Evolutionary conservation across 139 green algal genomes (phyloP), one percentile per base, ranked within the genome.

Genomic region (Chlorella sp.): DNA sequence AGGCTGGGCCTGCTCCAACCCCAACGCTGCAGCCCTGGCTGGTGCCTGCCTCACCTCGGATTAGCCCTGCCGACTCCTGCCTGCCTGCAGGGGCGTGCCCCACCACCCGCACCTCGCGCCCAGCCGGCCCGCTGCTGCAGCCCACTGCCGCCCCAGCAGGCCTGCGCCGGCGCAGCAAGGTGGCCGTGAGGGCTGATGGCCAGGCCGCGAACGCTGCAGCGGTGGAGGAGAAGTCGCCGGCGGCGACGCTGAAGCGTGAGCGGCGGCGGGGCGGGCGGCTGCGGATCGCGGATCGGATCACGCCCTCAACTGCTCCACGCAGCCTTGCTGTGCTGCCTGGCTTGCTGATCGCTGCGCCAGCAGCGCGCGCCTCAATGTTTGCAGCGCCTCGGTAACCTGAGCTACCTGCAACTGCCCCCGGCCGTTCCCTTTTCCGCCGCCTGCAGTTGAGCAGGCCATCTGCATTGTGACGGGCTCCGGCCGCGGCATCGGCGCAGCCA

Each of bases 381-480:
- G 63, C 63, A 38, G 21, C 20, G 7, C 7, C 7, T 32, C 3
- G 62, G n/a, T n/a, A n/a, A n/a, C n/a, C n/a, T n/a, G n/a, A n/a
- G n/a, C n/a, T n/a, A n/a, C n/a, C n/a, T n/a, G n/a, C n/a, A n/a
- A n/a, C n/a, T n/a, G n/a, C n/a, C n/a, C n/a, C n/a, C n/a, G n/a
- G n/a, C n/a, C n/a, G 23, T 6, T 16, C 30, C 1, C 2, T 21
- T 17, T 36, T 36, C n/a, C 2, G 26, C 26, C 63, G 21, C 20
- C 7, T 84, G 78, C 76, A 89, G 67, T 86, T 3, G 78, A 83
- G 60, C 41, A 57, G 25, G 86, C 34, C 30, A 94, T 98, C 23
- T 94, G 88, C 86, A 60, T 99, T 23, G 97, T 99, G 7, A 99
- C 96, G 20, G 97, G 97, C 44, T 91, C 91, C 20, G 98, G 96